phyloP scores from a whole-genome alignment of 345 rosid species.

The Populus simonii region DNA sequence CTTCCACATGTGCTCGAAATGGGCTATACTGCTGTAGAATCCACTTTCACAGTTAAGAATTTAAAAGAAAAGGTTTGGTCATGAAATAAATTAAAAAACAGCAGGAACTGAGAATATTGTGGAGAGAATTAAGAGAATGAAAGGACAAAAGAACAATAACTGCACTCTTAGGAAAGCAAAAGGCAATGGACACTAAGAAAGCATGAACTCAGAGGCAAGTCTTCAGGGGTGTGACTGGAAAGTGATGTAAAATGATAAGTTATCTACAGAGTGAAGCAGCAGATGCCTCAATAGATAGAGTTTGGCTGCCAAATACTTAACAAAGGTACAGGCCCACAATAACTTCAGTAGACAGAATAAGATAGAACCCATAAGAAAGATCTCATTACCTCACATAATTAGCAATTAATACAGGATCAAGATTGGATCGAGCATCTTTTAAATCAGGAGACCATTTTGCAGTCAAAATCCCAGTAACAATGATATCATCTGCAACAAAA shows the following conservation, averaged over 20 bases:
- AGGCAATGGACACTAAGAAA: background rate
- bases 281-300: background rate
- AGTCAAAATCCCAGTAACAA: constrained; percentile 79
- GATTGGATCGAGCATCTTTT: constrained; percentile 91
- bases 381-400: constrained; percentile 73
- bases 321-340: background rate
- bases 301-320: background rate
- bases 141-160: background rate
- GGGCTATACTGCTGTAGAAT: too few species aligned
- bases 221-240: background rate
- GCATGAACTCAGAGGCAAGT: background rate
- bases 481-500: constrained; percentile 65
- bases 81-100: too few species aligned
- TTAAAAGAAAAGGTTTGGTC: too few species aligned
- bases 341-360: background rate
- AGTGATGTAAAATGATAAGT: background rate
- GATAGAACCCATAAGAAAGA: background rate
- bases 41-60: too few species aligned
- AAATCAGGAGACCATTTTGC: constrained; percentile 94
- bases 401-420: constrained; percentile 81
- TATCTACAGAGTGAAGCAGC: background rate
- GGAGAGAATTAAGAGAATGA: background rate
- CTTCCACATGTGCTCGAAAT: too few species aligned
- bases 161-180: background rate
- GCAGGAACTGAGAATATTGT: background rate